Evolutionary conservation across 2,329 filamentous ascomycete genomes (phyloP), one percentile per base, ranked within the genome.

Genomic region (Cladosporium cucumerinum): DNA sequence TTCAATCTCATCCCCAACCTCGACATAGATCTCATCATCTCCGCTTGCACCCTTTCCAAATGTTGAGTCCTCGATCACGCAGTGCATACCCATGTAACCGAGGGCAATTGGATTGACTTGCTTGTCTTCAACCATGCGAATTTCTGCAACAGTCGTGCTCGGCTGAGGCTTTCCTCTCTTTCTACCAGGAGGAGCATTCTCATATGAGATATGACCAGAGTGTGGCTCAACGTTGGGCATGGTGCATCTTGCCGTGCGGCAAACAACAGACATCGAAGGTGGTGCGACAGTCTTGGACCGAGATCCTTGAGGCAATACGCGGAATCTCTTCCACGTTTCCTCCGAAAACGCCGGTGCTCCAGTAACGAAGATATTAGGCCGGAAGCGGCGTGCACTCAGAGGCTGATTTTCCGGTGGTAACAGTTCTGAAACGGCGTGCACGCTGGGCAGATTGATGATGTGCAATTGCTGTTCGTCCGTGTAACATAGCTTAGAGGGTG

Each of bases 141-240:
- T 21, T 21, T 58, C 43, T n/a, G 28, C 43, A 4, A 60, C 23
- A 11, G 43, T 60, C 3, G 57, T 60, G n/a, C 57, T 60, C 3
- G 57, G 57, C 28, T 60, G 57, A 14, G 43, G 57, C 57, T 60
- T 60, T 7, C 57, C 57, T 10, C 43, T 46, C 26, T 60, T 60
- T n/a, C 57, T 49, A 8, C 57, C 57, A 2, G 23, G 21, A 2
- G 39, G 57, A 32, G 57, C 12, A 25, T 48, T 18, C 39, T 60
- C 39, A 26, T 60, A 49, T 12, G 39, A 30, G 26, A 60, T 49
- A 2, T 30, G 39, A 21, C 57, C 57, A 14, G 39, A 21, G 7
- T 32, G 14, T 1, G 57, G 57, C 3, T 60, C 43, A 6, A 60
- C 57, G 6, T 60, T 60, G 7, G 57, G 57, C 57, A 60, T 60